These are phyloP conservation scores for Mycena vitilis DNA, from an alignment of 768 basidiomycete genomes.

Conservation along the genomic window DNA sequence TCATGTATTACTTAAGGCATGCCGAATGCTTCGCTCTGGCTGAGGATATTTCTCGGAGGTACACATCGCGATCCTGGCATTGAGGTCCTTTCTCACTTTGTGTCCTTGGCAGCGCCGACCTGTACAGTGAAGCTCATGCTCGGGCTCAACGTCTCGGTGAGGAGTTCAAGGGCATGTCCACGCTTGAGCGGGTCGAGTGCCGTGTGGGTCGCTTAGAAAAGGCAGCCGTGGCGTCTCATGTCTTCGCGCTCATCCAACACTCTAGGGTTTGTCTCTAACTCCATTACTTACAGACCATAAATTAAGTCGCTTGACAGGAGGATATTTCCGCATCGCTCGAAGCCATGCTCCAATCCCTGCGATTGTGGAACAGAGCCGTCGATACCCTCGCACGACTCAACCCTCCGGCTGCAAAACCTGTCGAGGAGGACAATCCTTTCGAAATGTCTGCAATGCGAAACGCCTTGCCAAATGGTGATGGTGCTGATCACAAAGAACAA, in stretches of 20 bases:
- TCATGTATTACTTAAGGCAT: constrained; percentile 70
- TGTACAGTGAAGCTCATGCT: constrained; percentile 71
- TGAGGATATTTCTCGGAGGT: constrained; percentile 75
- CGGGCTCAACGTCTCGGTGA: constrained; percentile 55
- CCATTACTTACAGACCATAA: background rate
- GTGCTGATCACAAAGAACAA: constrained; percentile 33
- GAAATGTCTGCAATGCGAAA: constrained; percentile 58
- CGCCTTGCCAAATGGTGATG: constrained; percentile 49
- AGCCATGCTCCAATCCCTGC: constrained; percentile 74
- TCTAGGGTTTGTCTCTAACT: constrained; percentile 59
- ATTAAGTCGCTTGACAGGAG: constrained; percentile 55
- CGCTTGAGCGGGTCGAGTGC: constrained; percentile 66
- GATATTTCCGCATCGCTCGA: constrained; percentile 68
- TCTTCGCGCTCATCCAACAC: constrained; percentile 76
- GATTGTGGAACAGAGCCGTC: constrained; percentile 84
- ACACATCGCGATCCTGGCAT: background rate
- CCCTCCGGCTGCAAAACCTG: constrained; percentile 47
- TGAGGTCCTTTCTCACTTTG: constrained; percentile 9
- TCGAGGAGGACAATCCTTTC: constrained; percentile 69
- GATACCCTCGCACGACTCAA: constrained; percentile 73
- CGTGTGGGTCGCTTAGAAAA: constrained; percentile 73
- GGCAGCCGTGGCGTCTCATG: constrained; percentile 77
- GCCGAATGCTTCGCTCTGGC: constrained; percentile 72
- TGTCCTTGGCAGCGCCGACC: constrained; percentile 50
- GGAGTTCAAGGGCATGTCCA: constrained; percentile 62